Evolutionary conservation across 306 rosid genomes (phyloP), one percentile per base, ranked within the genome.

Genomic region (Cicer arietinum): DNA sequence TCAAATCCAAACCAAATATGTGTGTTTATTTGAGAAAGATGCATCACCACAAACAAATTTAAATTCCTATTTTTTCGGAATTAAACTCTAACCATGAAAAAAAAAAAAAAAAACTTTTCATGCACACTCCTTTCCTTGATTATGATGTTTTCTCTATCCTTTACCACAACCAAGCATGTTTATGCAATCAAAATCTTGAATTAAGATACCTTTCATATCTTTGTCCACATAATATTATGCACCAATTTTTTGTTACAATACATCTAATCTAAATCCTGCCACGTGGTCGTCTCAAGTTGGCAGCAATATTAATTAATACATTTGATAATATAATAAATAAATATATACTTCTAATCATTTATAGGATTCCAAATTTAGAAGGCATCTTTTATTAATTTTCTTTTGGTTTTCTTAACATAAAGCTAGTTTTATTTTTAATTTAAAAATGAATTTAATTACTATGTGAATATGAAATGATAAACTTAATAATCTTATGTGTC

Each of bases 11-110:
- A 4, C 3, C 35, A 25, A 89, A 59, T 46, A 54, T 47, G 50
- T 43, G 50, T 62, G 40, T n/a, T 22, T 47, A 17, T 46, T 63
- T 54, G 58, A 9, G 59, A 82, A 79, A 52, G 78, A 44, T 52
- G 75, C 73, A 85, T 7, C 62, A 44, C 87, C 96, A 85, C 86
- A 84, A 67, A 78, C 82, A 82, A 79, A 71, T 76, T 47, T 8
- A 40, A 77, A 66, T 60, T 48, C 62, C 61, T 22, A 2, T 10
- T 6, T 80, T 39, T 39, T n/a, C 2, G 8, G 70, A 64, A 40
- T 60, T 65, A 72, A 50, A 75, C 85, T 79, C 51, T 37, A 65
- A 78, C 86, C 83, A 66, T 50, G 80, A 52, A 81, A 81, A 75
- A 50, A 14, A 14, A 14, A 14, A 14, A 14, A 14, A 22, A 5